phyloP scores from a whole-genome alignment of 176 grass and related monocot genomes.

The Carex myosuroides region DNA sequence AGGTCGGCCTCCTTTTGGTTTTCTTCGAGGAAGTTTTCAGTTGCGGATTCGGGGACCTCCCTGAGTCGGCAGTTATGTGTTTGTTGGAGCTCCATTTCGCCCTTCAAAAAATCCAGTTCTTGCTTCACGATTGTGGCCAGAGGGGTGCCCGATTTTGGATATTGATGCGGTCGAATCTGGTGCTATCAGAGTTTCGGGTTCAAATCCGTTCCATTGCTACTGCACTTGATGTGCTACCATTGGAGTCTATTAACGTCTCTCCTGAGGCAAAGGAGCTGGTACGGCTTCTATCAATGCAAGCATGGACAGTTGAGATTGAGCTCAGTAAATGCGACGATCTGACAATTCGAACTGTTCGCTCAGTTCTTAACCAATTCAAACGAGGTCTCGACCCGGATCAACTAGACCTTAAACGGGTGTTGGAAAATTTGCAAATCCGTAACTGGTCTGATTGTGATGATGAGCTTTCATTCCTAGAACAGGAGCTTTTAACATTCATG shows the following conservation, averaged over 20 bases:
- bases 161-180: slow-evolving; percentile 40
- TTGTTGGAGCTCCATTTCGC: slow-evolving; percentile 84
- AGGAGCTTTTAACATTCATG: slow-evolving; percentile 20
- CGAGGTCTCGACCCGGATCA: slow-evolving; percentile 36
- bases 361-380: slow-evolving; percentile 56
- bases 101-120: slow-evolving; percentile 58
- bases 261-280: slow-evolving; percentile 50
- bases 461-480: slow-evolving; percentile 48
- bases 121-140: slow-evolving; percentile 49
- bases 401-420: slow-evolving; percentile 40
- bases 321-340: slow-evolving; percentile 33
- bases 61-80: slow-evolving; percentile 35
- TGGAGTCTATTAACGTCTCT: neutral
- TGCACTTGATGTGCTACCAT: slow-evolving; percentile 61
- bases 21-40: slow-evolving; percentile 62
- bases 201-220: slow-evolving; percentile 44
- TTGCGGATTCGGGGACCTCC: neutral
- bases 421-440: slow-evolving; percentile 39
- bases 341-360: slow-evolving; percentile 38
- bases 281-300: slow-evolving; percentile 41
- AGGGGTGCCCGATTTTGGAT: slow-evolving; percentile 54
- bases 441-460: slow-evolving; percentile 78
- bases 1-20: slow-evolving; percentile 39
- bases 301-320: slow-evolving; percentile 32
- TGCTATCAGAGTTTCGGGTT: slow-evolving; percentile 47